Evolutionary conservation across 257 asterid species (phyloP), one percentile per base, ranked within the genome.

Genomic region (Schizonepeta tenuifolia): DNA sequence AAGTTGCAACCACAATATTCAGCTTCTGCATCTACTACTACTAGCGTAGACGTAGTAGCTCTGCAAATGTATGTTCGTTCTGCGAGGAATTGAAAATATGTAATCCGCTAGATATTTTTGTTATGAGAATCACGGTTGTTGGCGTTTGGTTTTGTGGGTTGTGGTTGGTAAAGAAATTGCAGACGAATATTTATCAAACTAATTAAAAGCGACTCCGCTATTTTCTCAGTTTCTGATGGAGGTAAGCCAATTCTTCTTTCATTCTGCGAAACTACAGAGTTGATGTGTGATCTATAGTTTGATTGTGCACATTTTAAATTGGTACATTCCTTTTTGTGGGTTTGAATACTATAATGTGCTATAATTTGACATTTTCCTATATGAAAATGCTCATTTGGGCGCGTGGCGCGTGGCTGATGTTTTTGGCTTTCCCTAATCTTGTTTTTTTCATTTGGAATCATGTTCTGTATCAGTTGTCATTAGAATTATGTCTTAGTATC

Each of bases 61-160:
- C 73, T 71, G 62, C 67, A 38, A 75, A 54, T 69, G 65, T 73
- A 63, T 77, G 81, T 70, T 70, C 41, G 74, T 62, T 73, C 54
- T 67, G 77, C 28, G 69, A 63, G 41, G 71, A 56, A 69, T 47
- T 44, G 68, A 24, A 18, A 69, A 53, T 73, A 66, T 79, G 79
- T 80, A 72, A 71, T 82, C 72, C 69, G 14, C 47, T 35, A 76
- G 67, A 57, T 47, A 53, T 54, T 51, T 24, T 55, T 55, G 67
- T 58, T 43, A 28, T 60, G 62, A 47, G 51, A 63, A 76, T 41
- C 51, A 47, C 26, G 51, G 38, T 33, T 77, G 77, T 33, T 46
- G 69, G 55, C 36, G 36, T 31, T 31, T 31, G 36, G 36, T 31
- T 4, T 31, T 17, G 24, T 79, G 65, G 56, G 21, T 35, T 51